Base-by-base conservation (phyloP, 2,329 filamentous ascomycete species). In the Dactylellina cionopaga region DNA sequence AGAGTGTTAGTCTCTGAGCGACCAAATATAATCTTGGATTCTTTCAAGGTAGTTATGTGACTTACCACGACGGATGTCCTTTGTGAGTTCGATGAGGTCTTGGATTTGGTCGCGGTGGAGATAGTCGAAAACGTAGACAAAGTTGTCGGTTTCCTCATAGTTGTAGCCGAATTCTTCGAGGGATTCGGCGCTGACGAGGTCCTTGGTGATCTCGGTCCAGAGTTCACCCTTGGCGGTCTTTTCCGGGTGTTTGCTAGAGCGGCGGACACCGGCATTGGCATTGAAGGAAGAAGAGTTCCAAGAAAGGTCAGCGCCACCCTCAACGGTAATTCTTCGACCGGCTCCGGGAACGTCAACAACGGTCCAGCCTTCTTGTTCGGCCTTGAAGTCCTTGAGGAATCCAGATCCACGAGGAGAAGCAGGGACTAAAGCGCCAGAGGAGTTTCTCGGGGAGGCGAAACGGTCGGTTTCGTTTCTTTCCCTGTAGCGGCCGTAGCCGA, bases 131-230 rank as follows among this genome's bases (percentile, higher is more conserved):
- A 98, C 88, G 80, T 97, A 98, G 81, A 91, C 98, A 81, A 92
- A 96, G 74, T 86, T 87, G 59, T 92, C 90, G 0, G 92, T 95
- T 84, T 98, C 93, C 79, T 97, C 92, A 78, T 89, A 98, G 71
- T 91, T 88, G 80, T 96, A 98, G 1, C 92, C 92, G 78, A 89
- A 82, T 77, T 90, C 85, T 76, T 96, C 89, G 75, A 98, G 91
- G 15, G 95, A 95, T 79, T 97, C 92, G 56, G 90, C 88, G 68
- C 89, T 85, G 13, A 98, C 92, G 33, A 98, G 82, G 76, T 96
- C 93, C 81, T 96, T 96, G 46, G 94, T 96, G 76, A 99, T 92
- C 81, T 98, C 95, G 0, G 95, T 99, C 94, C 94, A 98, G 83
- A 96, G 91, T 70, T 90, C 87, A 5, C 69, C 69, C 62, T 74